Conservation (phyloP, 257 asterid species). For the Solanum paucissectum region DNA sequence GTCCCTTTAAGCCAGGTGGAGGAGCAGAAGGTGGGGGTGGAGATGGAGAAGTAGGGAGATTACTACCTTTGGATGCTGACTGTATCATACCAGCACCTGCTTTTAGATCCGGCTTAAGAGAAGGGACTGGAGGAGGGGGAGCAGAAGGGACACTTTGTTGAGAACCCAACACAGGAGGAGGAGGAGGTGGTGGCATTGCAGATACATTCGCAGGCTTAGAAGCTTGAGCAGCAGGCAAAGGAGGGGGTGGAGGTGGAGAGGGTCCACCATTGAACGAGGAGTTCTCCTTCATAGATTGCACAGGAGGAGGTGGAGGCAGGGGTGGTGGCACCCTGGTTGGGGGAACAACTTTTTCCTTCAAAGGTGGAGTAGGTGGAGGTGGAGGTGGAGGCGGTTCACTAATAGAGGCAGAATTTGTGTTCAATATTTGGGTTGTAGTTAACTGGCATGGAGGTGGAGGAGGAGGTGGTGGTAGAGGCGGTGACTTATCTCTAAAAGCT, state of each 20-base stretch:
- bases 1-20: constrained; percentile 54
- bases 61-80: constrained; percentile 11
- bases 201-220: constrained; percentile 16
- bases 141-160: constrained; percentile 35
- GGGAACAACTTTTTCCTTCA: background rate
- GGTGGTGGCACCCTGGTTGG: background rate
- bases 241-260: constrained; percentile 30
- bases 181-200: constrained; percentile 36
- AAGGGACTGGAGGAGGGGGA: constrained; percentile 55
- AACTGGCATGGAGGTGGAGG: constrained; percentile 20
- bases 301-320: constrained; percentile 15
- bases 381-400: constrained; percentile 19
- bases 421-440: constrained; percentile 10
- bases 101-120: constrained; percentile 12
- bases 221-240: constrained; percentile 18
- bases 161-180: constrained; percentile 19
- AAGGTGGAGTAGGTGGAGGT: constrained; percentile 3
- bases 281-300: constrained; percentile 6
- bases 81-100: constrained; percentile 7
- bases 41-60: constrained; percentile 39
- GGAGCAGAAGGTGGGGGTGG: constrained; percentile 80
- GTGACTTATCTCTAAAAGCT: constrained; percentile 5
- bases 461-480: constrained; percentile 33
- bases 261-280: constrained; percentile 9
- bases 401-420: constrained; percentile 9